Conservation (phyloP, 169 alveolate genomes). For the Besnoitia besnoiti region DNA sequence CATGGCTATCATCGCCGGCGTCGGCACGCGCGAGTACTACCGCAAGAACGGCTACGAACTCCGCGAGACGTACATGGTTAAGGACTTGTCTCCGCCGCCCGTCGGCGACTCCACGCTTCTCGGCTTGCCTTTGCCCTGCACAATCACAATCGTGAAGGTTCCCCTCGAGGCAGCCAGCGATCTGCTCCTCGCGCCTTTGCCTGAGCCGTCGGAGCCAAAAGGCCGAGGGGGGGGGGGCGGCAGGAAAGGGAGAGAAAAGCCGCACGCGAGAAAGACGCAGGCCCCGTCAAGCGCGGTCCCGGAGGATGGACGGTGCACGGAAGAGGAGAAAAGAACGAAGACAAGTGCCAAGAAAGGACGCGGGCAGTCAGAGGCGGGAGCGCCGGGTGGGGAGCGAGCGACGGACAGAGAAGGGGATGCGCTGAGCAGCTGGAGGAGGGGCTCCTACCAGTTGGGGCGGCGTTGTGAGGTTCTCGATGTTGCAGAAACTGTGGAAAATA, state of each 20-base stretch:
- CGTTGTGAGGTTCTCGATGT: not conserved
- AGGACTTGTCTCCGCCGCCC: slow-evolving; percentile 29
- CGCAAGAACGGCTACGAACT: slow-evolving; percentile 93
- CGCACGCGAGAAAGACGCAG: not conserved
- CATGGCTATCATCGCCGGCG: slow-evolving; percentile 98
- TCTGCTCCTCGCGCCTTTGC: not conserved
- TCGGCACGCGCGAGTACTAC: slow-evolving; percentile 99
- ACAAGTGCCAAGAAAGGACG: not conserved
- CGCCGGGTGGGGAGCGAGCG: not conserved
- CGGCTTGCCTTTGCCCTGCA: not conserved
- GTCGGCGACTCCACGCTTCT: not conserved
- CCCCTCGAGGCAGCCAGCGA: not conserved
- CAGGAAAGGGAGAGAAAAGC: not conserved
- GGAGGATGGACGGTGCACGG: not conserved
- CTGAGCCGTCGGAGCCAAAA: not conserved
- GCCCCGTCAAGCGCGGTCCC: too few species aligned
- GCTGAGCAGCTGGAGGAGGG: not conserved
- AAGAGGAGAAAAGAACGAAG: not conserved
- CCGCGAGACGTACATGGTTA: slow-evolving; percentile 65
- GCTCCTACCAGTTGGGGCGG: not conserved
- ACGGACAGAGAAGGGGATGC: not conserved
- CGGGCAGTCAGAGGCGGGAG: not conserved
- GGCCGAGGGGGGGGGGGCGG: not conserved
- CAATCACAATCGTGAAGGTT: not conserved
- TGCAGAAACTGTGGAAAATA: not conserved